Evolutionary conservation across 495 filamentous ascomycete species (phyloP).

Genomic region (Penicillium paradoxum): DNA sequence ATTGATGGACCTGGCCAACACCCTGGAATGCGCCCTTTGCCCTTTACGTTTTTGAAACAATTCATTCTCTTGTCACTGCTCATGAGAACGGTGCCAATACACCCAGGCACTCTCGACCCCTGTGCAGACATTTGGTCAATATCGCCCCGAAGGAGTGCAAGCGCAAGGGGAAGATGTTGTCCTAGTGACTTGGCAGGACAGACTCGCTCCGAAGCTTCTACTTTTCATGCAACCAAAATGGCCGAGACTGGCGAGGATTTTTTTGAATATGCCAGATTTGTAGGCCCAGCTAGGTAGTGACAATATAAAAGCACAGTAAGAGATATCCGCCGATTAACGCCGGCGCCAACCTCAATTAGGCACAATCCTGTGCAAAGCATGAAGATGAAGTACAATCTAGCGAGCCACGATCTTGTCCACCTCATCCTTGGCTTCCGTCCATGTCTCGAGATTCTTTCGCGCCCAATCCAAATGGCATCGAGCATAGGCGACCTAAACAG

Average conservation of each 20-base stretch:
- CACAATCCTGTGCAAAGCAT: neutral
- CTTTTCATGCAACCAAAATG: neutral
- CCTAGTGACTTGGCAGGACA: no score
- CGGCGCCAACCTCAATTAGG: neutral
- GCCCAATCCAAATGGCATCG: constrained; percentile 96
- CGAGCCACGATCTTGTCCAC: constrained; percentile 75
- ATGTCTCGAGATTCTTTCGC: constrained; percentile 92
- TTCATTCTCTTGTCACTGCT: no score
- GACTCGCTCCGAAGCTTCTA: no score
- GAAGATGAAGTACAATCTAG: constrained; percentile 24
- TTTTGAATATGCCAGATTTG: neutral
- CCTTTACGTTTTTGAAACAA: constrained; percentile 17
- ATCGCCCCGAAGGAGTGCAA: neutral
- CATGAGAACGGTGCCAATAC: no score
- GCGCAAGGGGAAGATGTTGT: no score
- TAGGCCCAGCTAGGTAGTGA: neutral
- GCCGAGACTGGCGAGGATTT: neutral
- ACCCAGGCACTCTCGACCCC: no score
- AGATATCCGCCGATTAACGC: neutral
- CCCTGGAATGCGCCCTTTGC: constrained; percentile 13
- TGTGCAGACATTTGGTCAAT: no score
- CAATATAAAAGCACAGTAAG: neutral
- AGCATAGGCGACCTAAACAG: constrained; percentile 77
- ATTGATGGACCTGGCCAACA: neutral
- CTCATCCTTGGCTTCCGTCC: constrained; percentile 93